phyloP scores from a whole-genome alignment of 257 asterid species.

The Nicotiana sylvestris region DNA sequence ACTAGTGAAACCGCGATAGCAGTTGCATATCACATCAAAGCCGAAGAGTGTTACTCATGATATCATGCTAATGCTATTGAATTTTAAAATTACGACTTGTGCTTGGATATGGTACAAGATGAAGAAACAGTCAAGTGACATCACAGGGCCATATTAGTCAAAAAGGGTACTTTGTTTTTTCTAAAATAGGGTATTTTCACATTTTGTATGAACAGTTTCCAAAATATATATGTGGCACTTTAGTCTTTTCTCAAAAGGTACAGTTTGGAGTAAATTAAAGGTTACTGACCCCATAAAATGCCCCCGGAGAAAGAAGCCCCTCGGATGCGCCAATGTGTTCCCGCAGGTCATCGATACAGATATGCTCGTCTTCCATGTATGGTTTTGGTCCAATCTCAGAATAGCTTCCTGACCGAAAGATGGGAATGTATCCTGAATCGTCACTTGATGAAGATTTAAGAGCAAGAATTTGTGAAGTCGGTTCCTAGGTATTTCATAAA shows the following conservation, averaged over 20 bases:
- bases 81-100: neutral
- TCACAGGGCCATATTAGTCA: neutral
- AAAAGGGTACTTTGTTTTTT: neutral
- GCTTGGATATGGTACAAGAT: neutral
- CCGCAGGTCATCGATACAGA: conserved; percentile 51
- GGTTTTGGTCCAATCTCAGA: conserved; percentile 61
- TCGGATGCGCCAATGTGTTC: conserved; percentile 38
- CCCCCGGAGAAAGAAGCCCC: conserved; percentile 50
- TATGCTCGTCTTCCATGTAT: conserved; percentile 59
- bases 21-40: neutral
- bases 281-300: conserved; percentile 79
- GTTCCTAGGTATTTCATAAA: conserved; percentile 34
- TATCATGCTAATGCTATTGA: neutral
- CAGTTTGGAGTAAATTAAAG: conserved; percentile 10
- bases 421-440: conserved; percentile 46
- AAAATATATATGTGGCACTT: neutral
- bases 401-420: conserved; percentile 56
- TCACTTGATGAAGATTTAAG: conserved; percentile 35
- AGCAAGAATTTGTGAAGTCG: conserved; percentile 26
- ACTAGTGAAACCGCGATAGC: neutral
- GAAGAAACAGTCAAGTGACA: neutral
- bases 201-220: neutral
- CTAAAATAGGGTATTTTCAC: neutral
- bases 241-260: neutral
- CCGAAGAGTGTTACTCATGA: neutral